A percentile compares a stretch with the other conserved stretches of the same genome.
Conservation (phyloP, 1,139 yeast genomes). For the Saccharomyces pastorianus region DNA sequence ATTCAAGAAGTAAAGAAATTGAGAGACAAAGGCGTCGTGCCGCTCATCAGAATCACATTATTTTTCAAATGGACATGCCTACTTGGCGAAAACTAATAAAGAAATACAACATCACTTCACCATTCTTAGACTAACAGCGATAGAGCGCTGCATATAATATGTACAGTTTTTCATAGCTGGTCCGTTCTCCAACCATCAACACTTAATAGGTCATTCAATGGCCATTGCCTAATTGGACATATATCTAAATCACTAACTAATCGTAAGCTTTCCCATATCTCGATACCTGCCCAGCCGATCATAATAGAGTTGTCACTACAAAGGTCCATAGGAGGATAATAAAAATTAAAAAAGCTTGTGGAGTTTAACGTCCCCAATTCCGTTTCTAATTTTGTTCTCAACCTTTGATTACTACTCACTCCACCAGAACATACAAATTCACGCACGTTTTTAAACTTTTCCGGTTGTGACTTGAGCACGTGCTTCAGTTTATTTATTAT, state of each 20-base stretch:
- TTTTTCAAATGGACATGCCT: slow-evolving; percentile 58
- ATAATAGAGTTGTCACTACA: slow-evolving; percentile 95
- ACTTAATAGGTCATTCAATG: slow-evolving; percentile 42
- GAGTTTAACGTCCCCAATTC: slow-evolving; percentile 26
- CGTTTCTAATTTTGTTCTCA: slow-evolving; percentile 44
- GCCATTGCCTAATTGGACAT: slow-evolving; percentile 69
- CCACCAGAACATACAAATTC: slow-evolving; percentile 88
- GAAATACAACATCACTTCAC: slow-evolving; percentile 43
- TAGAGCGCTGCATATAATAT: neutral
- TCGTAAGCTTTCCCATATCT: slow-evolving; percentile 50
- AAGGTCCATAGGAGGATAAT: slow-evolving; percentile 61
- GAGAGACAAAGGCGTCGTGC: slow-evolving; percentile 29
- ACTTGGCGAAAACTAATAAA: slow-evolving; percentile 54
- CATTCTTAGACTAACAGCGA: slow-evolving; percentile 41
- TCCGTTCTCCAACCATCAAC: slow-evolving; percentile 45
- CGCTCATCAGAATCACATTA: slow-evolving; percentile 47
- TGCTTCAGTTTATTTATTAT: slow-evolving; percentile 54
- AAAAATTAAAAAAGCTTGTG: slow-evolving; percentile 32
- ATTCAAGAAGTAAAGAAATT: slow-evolving; percentile 15
- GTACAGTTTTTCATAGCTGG: slow-evolving; percentile 1
- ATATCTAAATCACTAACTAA: slow-evolving; percentile 45
- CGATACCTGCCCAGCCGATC: slow-evolving; percentile 98
- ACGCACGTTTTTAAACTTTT: slow-evolving; percentile 38
- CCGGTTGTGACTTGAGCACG: slow-evolving; percentile 39
- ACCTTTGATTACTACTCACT: slow-evolving; percentile 66